phyloP scores from a whole-genome alignment of 2,329 filamentous ascomycete species.

The Fusarium miscanthi region DNA sequence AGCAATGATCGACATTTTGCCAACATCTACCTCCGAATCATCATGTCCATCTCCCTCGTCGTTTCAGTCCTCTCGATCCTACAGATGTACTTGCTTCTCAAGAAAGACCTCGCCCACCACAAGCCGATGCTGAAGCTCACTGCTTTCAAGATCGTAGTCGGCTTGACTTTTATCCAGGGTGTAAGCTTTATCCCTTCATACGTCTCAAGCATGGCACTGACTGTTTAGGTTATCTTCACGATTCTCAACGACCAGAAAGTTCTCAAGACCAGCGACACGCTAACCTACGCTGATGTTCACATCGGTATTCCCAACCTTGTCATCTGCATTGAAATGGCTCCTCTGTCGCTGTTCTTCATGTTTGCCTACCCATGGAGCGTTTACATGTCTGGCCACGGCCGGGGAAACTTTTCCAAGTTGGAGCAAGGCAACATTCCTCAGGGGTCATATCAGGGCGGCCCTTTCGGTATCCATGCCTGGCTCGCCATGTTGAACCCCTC shows the following conservation, averaged over 20 bases:
- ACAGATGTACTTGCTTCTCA: conserved; percentile 32
- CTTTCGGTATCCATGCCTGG: conserved; percentile 29
- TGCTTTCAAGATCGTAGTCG: conserved; percentile 36
- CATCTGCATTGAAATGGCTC: conserved; percentile 37
- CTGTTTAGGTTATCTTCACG: conserved; percentile 22
- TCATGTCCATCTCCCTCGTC: conserved; percentile 17
- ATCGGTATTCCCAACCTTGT: conserved; percentile 38
- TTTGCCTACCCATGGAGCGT: conserved; percentile 37
- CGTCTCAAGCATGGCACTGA: background rate
- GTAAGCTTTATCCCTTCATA: background rate
- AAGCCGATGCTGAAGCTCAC: conserved; percentile 35
- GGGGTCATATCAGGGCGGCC: conserved; percentile 28
- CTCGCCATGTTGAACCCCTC: conserved; percentile 32
- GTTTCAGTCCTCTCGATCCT: conserved; percentile 30
- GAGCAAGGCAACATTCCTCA: background rate
- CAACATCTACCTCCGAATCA: conserved; percentile 20
- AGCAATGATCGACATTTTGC: conserved; percentile 26
- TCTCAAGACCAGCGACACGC: conserved; percentile 24
- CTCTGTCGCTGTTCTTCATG: conserved; percentile 32
- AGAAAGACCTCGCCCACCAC: conserved; percentile 30
- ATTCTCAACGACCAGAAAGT: conserved; percentile 22
- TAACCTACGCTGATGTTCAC: conserved; percentile 38
- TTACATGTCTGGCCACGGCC: conserved; percentile 17
- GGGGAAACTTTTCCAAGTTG: conserved; percentile 8
- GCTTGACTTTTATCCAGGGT: conserved; percentile 30